A percentile compares a stretch with the other conserved stretches of the same genome.
Conservation (phyloP, 257 asterid species). For the Jacaranda mimosifolia region DNA sequence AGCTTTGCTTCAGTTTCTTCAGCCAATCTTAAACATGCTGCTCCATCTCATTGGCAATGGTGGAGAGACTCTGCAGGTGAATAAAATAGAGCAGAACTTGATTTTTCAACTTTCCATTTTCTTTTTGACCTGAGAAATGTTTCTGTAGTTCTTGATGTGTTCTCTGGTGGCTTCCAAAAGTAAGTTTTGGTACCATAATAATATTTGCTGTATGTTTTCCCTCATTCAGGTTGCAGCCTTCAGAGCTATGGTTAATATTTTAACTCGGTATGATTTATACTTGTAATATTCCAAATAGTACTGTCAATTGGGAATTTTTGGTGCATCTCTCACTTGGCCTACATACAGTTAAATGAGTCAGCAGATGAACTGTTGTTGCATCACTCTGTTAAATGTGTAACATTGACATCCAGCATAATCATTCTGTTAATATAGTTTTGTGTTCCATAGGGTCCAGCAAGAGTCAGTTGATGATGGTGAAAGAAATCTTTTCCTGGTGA, state of each 20-base stretch:
- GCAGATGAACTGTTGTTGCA: conserved; percentile 31
- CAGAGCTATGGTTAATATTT: conserved; percentile 99
- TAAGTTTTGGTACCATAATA: conserved; percentile 31
- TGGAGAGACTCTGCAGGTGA: conserved; percentile 98
- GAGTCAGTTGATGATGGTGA: conserved; percentile 99
- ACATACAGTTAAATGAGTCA: conserved; percentile 23
- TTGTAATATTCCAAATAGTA: conserved; percentile 19
- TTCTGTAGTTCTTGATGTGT: conserved; percentile 22
- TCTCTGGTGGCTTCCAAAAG: conserved; percentile 17
- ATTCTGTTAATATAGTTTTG: conserved; percentile 33
- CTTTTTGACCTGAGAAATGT: conserved; percentile 32
- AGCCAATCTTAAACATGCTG: conserved; percentile 97
- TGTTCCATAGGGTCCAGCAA: conserved; percentile 86
- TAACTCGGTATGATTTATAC: conserved; percentile 76
- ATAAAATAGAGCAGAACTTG: conserved; percentile 19
- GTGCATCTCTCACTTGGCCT: conserved; percentile 20
- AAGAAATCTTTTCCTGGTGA: conserved; percentile 90
- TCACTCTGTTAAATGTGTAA: conserved; percentile 33
- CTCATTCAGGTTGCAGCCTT: conserved; percentile 95
- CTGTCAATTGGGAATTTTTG: not conserved
- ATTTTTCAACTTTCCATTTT: conserved; percentile 2
- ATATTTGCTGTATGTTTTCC: conserved; percentile 37
- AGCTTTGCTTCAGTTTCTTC: conserved; percentile 98
- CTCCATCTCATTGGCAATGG: conserved; percentile 99
- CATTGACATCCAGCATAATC: conserved; percentile 24